Evolutionary conservation across 2,329 filamentous ascomycete genomes (phyloP), one percentile per base, ranked within the genome.

Genomic region (Stemphylium vesicarium): DNA sequence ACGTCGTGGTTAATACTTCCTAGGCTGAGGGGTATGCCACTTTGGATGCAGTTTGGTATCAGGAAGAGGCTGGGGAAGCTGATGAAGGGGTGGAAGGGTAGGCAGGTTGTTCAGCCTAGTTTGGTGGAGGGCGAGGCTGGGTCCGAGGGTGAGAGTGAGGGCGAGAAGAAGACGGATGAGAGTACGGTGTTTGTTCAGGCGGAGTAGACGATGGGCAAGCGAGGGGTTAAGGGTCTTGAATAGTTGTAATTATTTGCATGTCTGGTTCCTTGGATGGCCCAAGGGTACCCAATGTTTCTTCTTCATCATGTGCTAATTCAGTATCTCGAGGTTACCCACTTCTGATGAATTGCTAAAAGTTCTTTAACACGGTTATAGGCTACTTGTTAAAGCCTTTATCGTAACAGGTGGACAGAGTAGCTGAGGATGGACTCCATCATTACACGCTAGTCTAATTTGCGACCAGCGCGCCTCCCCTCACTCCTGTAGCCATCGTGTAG

Each of bases 31-130:
- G 79, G 76, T 0, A 72, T 85, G 62, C 88, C 88, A n/a, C 76
- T 84, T 63, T 91, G 87, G 87, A 80, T 86, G 66, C 80, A 86
- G 74, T 78, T 82, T 62, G 66, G 73, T 13, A n/a, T 84, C 53
- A 76, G 87, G 59, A 77, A 79, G 72, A 59, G 60, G 44, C 50
- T 75, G 62, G 69, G 60, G 43, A 64, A 65, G 26, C 50, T 74
- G 54, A 77, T 77, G 75, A 59, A 31, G 48, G 53, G 51, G 15
- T 77, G 72, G 72, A 70, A 66, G 46, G 75, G 75, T 9, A 63
- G 75, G 44, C 70, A 76, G 63, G 74, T 77, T 37, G 65, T 58
- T 56, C 74, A 76, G 68, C 73, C 73, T 15, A 73, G 68, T 55
- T 65, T 69, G 63, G 41, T 26, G 15, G 42, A 20, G 16, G 54